Evolutionary conservation across 495 filamentous ascomycete species (phyloP).

Genomic region (Tuber indicum): DNA sequence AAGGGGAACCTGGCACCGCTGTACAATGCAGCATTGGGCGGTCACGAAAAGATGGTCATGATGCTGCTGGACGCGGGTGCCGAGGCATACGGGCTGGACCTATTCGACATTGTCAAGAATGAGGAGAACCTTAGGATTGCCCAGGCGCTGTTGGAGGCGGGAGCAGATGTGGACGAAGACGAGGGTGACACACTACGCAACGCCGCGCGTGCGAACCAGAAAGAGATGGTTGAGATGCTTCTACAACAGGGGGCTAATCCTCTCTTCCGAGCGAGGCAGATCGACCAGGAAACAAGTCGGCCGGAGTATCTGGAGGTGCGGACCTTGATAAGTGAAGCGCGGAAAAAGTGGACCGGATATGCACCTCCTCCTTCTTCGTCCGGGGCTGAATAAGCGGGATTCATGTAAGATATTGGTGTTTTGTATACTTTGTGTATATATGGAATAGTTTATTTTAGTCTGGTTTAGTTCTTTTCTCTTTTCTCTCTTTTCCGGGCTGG

Average conservation of each 20-base stretch:
- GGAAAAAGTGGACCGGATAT: neutral
- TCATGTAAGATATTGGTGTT: neutral
- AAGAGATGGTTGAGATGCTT: neutral
- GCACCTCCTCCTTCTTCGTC: neutral
- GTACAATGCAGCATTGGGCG: neutral
- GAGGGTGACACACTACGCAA: neutral
- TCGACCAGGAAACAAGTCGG: neutral
- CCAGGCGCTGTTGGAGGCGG: conserved; percentile 1
- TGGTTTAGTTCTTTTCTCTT: neutral
- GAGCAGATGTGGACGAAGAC: conserved; percentile 10
- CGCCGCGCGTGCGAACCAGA: neutral
- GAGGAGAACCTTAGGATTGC: neutral
- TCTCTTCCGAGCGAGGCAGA: neutral
- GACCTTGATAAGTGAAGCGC: neutral
- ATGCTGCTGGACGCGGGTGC: conserved; percentile 9
- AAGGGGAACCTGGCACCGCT: neutral
- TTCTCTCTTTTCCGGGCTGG: neutral
- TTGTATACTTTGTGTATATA: neutral
- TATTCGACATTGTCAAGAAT: neutral
- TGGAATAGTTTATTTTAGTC: neutral
- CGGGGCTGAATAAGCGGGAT: neutral
- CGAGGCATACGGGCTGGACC: neutral
- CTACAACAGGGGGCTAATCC: neutral
- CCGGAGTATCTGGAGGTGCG: neutral
- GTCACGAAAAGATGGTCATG: conserved; percentile 4